These are phyloP conservation scores for Diaporthe citriasiana DNA, from an alignment of 2,329 filamentous ascomycete genomes.

Conservation along the genomic window DNA sequence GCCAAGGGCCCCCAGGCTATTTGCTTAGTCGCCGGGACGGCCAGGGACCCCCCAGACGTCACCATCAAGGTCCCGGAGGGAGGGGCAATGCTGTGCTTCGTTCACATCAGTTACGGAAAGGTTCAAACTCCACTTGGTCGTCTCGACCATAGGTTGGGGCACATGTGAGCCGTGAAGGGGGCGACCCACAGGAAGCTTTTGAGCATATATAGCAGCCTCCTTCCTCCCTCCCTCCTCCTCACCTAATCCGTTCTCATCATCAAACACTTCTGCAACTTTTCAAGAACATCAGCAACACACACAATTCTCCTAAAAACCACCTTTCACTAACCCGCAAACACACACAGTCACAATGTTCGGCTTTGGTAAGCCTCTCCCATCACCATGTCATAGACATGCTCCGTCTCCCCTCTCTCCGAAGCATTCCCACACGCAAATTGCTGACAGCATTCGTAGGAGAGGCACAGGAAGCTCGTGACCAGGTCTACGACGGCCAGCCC, in stretches of 20 bases:
- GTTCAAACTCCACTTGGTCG: constrained; percentile 35
- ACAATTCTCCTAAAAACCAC: background rate
- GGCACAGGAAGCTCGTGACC: constrained; percentile 58
- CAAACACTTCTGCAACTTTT: constrained; percentile 21
- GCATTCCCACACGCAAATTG: background rate
- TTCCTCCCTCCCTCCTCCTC: constrained; percentile 3
- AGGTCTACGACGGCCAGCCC: constrained; percentile 56
- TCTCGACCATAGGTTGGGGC: constrained; percentile 32
- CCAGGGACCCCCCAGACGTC: constrained; percentile 30
- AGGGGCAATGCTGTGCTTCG: constrained; percentile 35
- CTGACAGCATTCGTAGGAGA: constrained; percentile 52
- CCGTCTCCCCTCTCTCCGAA: background rate
- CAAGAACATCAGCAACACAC: background rate
- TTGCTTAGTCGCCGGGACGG: constrained; percentile 19
- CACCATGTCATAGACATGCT: background rate
- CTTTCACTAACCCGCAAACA: background rate
- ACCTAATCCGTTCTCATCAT: background rate
- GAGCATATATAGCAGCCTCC: constrained; percentile 41
- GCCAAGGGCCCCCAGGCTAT: constrained; percentile 12
- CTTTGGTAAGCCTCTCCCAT: constrained; percentile 41
- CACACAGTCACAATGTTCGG: constrained; percentile 44
- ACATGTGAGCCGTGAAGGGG: constrained; percentile 18
- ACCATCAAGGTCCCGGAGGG: constrained; percentile 34
- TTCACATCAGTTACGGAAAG: constrained; percentile 20
- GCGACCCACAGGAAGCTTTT: background rate